Evolutionary conservation across 768 basidiomycete species (phyloP).

Genomic region (Lyophyllum atratum): DNA sequence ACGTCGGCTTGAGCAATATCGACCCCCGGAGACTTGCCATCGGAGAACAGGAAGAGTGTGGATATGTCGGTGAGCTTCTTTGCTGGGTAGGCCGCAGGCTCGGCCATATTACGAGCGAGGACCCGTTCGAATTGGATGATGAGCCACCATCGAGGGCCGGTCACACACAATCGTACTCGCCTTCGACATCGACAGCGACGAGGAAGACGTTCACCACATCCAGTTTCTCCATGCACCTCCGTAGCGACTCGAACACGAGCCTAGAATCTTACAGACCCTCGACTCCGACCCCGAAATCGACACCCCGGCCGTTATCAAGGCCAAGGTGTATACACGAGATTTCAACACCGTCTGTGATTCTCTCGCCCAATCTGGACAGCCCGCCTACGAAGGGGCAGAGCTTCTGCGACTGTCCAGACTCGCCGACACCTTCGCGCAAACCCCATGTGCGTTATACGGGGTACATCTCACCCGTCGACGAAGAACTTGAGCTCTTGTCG

Average conservation of each 20-base stretch:
- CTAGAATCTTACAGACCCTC: conserved; percentile 22
- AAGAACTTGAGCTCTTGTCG: conserved; percentile 49
- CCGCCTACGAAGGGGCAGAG: conserved; percentile 2
- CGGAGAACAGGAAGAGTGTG: conserved; percentile 68
- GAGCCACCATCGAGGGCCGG: background rate
- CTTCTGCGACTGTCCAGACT: background rate
- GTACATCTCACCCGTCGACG: conserved; percentile 56
- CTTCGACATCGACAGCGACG: conserved; percentile 36
- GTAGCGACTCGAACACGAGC: conserved; percentile 31
- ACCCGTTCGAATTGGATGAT: conserved; percentile 10
- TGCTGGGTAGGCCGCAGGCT: conserved; percentile 64
- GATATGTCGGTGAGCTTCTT: conserved; percentile 64
- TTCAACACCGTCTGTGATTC: conserved; percentile 34
- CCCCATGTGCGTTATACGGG: conserved; percentile 49
- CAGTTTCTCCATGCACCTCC: conserved; percentile 21
- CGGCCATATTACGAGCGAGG: conserved; percentile 28
- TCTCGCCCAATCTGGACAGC: conserved; percentile 19
- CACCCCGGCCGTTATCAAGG: conserved; percentile 10
- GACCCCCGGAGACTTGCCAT: conserved; percentile 66
- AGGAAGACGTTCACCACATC: conserved; percentile 22
- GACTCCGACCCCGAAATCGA: conserved; percentile 10
- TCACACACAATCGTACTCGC: conserved; percentile 14
- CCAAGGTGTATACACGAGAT: conserved; percentile 61
- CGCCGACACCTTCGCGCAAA: conserved; percentile 1
- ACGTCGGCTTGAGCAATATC: conserved; percentile 65